These are phyloP conservation scores for Fagopyrum esculentum DNA, from an alignment of 148 eudicot species.

Conservation along the genomic window DNA sequence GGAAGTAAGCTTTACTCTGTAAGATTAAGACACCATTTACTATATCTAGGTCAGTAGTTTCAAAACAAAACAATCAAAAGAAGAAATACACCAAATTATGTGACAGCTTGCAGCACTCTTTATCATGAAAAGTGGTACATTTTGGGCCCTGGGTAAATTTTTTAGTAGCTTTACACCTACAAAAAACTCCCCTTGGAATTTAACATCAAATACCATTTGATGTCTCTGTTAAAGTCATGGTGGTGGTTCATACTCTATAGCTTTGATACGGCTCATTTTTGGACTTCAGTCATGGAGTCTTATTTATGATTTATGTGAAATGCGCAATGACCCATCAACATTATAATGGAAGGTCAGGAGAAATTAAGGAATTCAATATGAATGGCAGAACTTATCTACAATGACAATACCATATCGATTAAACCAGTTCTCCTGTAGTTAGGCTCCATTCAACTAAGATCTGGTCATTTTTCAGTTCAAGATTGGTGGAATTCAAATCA, in stretches of 20 bases:
- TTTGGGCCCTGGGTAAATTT: background rate
- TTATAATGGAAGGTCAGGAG: background rate
- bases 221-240: background rate
- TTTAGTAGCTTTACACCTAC: background rate
- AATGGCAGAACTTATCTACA: background rate
- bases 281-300: background rate
- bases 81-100: background rate
- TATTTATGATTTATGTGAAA: too few relatives aligned
- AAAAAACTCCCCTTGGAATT: background rate
- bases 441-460: too few relatives aligned
- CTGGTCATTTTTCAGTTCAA: background rate
- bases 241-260: background rate
- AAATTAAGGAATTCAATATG: background rate
- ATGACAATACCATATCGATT: too few relatives aligned
- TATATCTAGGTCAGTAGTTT: background rate
- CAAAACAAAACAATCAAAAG: background rate
- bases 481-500: background rate
- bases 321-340: background rate
- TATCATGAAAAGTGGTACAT: background rate
- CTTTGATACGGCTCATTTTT: background rate
- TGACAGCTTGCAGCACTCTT: background rate
- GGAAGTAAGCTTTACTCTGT: background rate
- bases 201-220: background rate
- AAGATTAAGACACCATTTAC: background rate
- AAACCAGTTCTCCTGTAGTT: too few relatives aligned